Percentiles rank a stretch among this genome's conserved stretches.
phyloP scores from a whole-genome alignment of 441 rosid genomes.

The Hura crepitans region DNA sequence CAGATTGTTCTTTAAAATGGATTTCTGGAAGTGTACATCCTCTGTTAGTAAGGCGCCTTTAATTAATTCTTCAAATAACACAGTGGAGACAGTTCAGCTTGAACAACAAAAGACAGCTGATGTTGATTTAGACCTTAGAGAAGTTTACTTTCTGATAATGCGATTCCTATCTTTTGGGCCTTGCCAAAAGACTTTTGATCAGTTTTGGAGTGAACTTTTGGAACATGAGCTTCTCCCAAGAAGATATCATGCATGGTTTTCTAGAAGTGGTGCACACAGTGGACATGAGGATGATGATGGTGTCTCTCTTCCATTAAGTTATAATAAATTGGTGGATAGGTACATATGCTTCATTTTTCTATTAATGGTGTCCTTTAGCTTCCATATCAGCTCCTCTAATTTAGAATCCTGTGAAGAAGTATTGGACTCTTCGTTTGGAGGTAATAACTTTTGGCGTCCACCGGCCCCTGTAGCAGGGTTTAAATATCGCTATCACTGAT shows the following conservation, averaged over 20 bases:
- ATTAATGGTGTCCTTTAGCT: conserved; percentile 6
- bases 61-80: conserved; percentile 32
- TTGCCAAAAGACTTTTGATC: conserved; percentile 65
- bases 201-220: conserved; percentile 70
- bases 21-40: conserved; percentile 48
- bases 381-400: conserved; percentile 11
- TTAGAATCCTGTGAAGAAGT: conserved; percentile 1
- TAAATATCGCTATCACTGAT: not conserved
- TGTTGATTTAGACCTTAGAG: conserved; percentile 68
- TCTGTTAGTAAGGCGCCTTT: conserved; percentile 47
- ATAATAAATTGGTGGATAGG: conserved; percentile 70
- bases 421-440: conserved; percentile 8
- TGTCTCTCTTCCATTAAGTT: conserved; percentile 66
- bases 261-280: conserved; percentile 64
- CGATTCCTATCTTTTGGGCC: conserved; percentile 86
- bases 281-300: conserved; percentile 71
- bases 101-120: conserved; percentile 47
- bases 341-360: conserved; percentile 27
- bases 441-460: not conserved
- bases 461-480: conserved; percentile 12
- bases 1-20: conserved; percentile 53
- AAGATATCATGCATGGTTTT: conserved; percentile 97
- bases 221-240: conserved; percentile 87
- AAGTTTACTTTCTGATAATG: conserved; percentile 90
- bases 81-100: conserved; percentile 42